These are phyloP conservation scores for Flaveria ramosissima DNA, from an alignment of 129 eudicot species.

Conservation along the genomic window DNA sequence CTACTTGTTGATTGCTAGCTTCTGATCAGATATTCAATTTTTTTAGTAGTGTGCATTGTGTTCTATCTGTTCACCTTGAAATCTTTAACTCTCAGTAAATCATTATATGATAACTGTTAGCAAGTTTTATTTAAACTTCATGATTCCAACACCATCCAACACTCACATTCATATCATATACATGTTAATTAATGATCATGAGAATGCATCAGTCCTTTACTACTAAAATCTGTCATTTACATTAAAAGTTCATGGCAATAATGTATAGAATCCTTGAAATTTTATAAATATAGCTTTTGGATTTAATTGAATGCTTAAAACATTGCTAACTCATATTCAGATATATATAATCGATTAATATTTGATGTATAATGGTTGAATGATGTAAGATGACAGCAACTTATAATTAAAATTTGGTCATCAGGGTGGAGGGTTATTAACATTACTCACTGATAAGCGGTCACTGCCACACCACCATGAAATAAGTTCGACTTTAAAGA, in stretches of 20 bases:
- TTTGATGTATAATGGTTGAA: not conserved
- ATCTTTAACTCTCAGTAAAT: not conserved
- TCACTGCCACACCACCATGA: too few relatives aligned
- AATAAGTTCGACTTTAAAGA: too few relatives aligned
- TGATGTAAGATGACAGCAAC: not conserved
- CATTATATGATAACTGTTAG: slow-evolving; percentile 8
- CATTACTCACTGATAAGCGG: too few relatives aligned
- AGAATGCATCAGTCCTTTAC: not conserved
- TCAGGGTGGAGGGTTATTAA: too few relatives aligned
- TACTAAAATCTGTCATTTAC: not conserved
- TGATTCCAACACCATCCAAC: not conserved
- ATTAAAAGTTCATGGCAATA: not conserved
- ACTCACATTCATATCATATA: not conserved
- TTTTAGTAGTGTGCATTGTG: slow-evolving; percentile 16
- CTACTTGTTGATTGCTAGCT: slow-evolving; percentile 19
- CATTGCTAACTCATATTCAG: slow-evolving; percentile 1
- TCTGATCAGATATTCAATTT: slow-evolving; percentile 3
- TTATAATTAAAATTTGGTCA: too few relatives aligned
- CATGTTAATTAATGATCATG: not conserved
- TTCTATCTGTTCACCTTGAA: not conserved
- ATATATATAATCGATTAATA: not conserved
- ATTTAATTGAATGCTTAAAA: not conserved
- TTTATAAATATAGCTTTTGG: not conserved
- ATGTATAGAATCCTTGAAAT: not conserved
- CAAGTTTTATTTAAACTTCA: not conserved